Evolutionary conservation across 768 basidiomycete genomes (phyloP).

Genomic region (Mycena filopes): DNA sequence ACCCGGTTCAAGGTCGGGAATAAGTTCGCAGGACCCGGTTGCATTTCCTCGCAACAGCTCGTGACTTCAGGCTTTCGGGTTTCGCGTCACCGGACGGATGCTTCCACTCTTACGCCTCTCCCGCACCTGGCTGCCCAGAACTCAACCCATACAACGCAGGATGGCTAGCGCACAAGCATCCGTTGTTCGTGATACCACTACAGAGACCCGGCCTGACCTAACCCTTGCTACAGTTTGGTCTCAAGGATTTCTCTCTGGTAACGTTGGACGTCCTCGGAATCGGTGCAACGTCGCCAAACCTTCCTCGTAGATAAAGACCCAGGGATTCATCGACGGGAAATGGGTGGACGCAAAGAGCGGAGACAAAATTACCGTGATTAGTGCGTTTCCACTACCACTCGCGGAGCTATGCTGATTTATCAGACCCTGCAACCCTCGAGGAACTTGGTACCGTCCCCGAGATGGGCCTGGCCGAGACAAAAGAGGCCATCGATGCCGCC

Average conservation of each 20-base stretch:
- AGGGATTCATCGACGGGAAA: slow-evolving; percentile 83
- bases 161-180: slow-evolving; percentile 70
- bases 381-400: slow-evolving; percentile 55
- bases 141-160: slow-evolving; percentile 41
- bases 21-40: no score
- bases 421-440: slow-evolving; percentile 91
- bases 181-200: slow-evolving; percentile 40
- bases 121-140: slow-evolving; percentile 7
- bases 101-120: slow-evolving; percentile 22
- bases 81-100: no score
- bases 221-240: slow-evolving; percentile 61
- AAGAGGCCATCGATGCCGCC: slow-evolving; percentile 87
- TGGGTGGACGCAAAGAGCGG: slow-evolving; percentile 86
- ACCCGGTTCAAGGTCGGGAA: no score
- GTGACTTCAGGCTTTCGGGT: no score
- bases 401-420: slow-evolving; percentile 2
- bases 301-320: neutral
- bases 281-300: no score
- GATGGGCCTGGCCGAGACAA: slow-evolving; percentile 87
- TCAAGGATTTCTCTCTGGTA: slow-evolving; percentile 82
- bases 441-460: slow-evolving; percentile 89
- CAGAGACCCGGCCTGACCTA: neutral
- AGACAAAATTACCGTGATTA: slow-evolving; percentile 77
- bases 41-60: no score
- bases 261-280: slow-evolving; percentile 33